These are phyloP conservation scores for Oryza longistaminata DNA, from an alignment of 176 grass and related monocot genomes.

Conservation along the genomic window DNA sequence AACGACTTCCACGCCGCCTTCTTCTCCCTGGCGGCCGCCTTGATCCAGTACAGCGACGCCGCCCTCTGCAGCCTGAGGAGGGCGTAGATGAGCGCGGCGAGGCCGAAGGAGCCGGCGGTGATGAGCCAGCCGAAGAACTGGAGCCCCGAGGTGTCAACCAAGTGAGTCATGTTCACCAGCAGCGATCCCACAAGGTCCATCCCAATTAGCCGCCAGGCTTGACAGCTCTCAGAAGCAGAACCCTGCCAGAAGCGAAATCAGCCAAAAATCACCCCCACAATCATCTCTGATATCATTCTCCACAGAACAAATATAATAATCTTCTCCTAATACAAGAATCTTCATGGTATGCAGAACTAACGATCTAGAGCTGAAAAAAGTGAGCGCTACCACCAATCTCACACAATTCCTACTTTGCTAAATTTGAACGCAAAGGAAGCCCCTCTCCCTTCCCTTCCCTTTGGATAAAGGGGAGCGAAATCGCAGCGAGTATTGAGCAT, in stretches of 20 bases:
- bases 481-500: background rate
- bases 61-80: constrained; percentile 73
- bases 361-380: constrained; percentile 19
- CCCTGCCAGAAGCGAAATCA: constrained; percentile 35
- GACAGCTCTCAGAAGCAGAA: background rate
- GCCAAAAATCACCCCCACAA: background rate
- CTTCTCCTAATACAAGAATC: background rate
- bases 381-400: background rate
- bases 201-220: constrained; percentile 30
- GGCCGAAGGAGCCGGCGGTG: constrained; percentile 65
- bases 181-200: constrained; percentile 63
- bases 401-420: background rate
- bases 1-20: constrained; percentile 41
- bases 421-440: constrained; percentile 21
- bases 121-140: constrained; percentile 60
- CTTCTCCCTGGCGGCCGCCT: constrained; percentile 71
- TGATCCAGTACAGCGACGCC: constrained; percentile 73
- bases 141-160: constrained; percentile 42
- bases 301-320: background rate
- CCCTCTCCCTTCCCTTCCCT: background rate
- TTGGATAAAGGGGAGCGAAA: background rate
- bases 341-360: background rate
- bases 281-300: background rate
- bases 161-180: constrained; percentile 47
- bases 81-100: constrained; percentile 55